A percentile compares a stretch with the other conserved stretches of the same genome.
Evolutionary conservation across 352 stramenopile species (phyloP).

Genomic region (Pythium sp.): DNA sequence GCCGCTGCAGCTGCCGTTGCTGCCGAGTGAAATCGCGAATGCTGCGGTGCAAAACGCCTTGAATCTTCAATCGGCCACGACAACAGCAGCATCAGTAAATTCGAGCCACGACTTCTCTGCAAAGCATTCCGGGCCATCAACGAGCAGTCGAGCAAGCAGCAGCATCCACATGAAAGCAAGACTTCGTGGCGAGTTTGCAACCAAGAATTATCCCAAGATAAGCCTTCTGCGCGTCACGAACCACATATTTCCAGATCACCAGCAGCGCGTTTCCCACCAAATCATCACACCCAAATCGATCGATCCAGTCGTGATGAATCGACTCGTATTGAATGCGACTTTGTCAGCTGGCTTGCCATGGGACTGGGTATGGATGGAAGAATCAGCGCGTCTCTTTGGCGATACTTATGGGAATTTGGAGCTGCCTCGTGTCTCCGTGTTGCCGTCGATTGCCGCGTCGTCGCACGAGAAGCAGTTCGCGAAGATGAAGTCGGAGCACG

Average conservation of each 20-base stretch:
- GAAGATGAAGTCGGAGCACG: constrained; percentile 57
- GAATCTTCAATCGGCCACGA: not conserved
- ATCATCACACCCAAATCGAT: not conserved
- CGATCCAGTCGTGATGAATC: constrained; percentile 26
- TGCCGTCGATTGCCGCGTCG: constrained; percentile 20
- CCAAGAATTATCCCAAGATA: constrained; percentile 12
- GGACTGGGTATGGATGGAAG: constrained; percentile 60
- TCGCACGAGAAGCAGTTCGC: constrained; percentile 51
- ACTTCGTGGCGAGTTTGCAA: constrained; percentile 2
- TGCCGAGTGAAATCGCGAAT: constrained; percentile 23
- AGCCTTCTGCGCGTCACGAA: constrained; percentile 1
- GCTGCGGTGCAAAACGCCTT: constrained; percentile 1
- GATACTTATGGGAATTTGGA: constrained; percentile 27
- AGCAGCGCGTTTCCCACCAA: not conserved
- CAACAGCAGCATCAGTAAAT: not conserved
- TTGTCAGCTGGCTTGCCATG: constrained; percentile 39
- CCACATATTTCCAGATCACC: not conserved
- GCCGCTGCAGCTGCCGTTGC: constrained; percentile 38
- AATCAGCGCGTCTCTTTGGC: constrained; percentile 35
- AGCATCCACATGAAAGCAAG: constrained; percentile 2
- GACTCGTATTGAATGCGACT: constrained; percentile 42
- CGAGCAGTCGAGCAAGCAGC: not conserved
- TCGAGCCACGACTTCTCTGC: not conserved
- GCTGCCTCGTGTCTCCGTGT: constrained; percentile 19
- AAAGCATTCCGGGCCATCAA: not conserved